These are phyloP conservation scores for Fusarium temperatum DNA, from an alignment of 2,329 filamentous ascomycete genomes.

Conservation along the genomic window DNA sequence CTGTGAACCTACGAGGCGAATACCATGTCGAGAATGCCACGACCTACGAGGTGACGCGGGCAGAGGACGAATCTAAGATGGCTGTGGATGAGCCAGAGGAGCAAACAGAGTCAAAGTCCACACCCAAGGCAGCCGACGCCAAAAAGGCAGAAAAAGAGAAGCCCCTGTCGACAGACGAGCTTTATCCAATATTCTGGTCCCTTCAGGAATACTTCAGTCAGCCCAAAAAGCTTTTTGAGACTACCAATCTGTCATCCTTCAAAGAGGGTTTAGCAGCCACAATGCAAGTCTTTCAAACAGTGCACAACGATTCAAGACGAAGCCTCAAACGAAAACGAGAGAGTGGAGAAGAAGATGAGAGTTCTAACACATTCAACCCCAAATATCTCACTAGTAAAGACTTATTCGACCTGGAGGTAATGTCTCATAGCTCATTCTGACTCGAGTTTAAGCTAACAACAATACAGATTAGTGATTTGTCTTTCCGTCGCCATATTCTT, in stretches of 20 bases:
- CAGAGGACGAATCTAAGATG: slow-evolving; percentile 58
- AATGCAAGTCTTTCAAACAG: slow-evolving; percentile 63
- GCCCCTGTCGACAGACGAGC: slow-evolving; percentile 70
- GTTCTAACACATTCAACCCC: slow-evolving; percentile 76
- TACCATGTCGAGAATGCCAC: slow-evolving; percentile 97
- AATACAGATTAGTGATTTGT: slow-evolving; percentile 82
- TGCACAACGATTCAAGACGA: slow-evolving; percentile 70
- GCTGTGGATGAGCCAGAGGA: slow-evolving; percentile 68
- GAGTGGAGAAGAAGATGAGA: slow-evolving; percentile 61
- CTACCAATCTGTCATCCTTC: slow-evolving; percentile 79
- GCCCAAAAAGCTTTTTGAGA: slow-evolving; percentile 82
- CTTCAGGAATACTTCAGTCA: slow-evolving; percentile 92
- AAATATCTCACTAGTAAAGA: slow-evolving; percentile 99
- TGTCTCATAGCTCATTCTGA: not conserved
- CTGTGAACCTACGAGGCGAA: slow-evolving; percentile 94
- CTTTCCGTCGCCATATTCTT: slow-evolving; percentile 91
- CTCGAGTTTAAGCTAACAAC: slow-evolving; percentile 36
- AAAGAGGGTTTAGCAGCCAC: slow-evolving; percentile 77
- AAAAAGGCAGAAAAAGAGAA: slow-evolving; percentile 57
- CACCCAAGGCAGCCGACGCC: slow-evolving; percentile 53
- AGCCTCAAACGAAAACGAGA: slow-evolving; percentile 76
- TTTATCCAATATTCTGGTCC: slow-evolving; percentile 95
- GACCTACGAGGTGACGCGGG: slow-evolving; percentile 68
- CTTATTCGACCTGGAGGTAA: slow-evolving; percentile 91
- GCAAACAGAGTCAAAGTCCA: slow-evolving; percentile 44